phyloP scores from a whole-genome alignment of 1,284 basidiomycete species.

The Naganishia sp. region DNA sequence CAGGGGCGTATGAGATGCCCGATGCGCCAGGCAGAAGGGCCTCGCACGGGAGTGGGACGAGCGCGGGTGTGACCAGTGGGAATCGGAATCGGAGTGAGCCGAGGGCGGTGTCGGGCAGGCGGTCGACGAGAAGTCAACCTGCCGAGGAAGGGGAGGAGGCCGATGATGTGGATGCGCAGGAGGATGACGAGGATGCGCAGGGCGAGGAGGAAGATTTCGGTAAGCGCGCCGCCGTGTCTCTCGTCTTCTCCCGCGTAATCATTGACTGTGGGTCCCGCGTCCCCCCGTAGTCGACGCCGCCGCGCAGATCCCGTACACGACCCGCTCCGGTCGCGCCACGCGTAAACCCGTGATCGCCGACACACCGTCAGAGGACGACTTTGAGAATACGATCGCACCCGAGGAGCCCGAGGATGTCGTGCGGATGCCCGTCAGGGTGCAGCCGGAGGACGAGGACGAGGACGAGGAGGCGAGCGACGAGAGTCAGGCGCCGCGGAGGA shows the following conservation, averaged over 20 bases:
- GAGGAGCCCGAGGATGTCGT: conserved; percentile 30
- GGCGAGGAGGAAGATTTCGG: conserved; percentile 35
- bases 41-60: conserved; percentile 10
- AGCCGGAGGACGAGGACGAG: background rate
- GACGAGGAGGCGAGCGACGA: conserved; percentile 12
- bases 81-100: background rate
- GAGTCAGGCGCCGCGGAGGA: conserved; percentile 17
- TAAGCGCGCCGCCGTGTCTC: conserved; percentile 32
- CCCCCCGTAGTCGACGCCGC: conserved; percentile 41
- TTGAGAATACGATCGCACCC: conserved; percentile 39
- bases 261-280: too few species aligned
- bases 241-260: conserved; percentile 22
- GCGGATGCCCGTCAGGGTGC: background rate
- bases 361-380: conserved; percentile 54
- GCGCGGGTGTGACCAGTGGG: background rate
- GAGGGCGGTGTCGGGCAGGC: conserved; percentile 2
- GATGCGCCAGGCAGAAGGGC: background rate
- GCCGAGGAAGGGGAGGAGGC: background rate
- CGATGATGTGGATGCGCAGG: background rate
- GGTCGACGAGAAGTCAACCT: background rate
- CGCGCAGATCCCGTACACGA: conserved; percentile 44
- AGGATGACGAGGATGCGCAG: conserved; percentile 27
- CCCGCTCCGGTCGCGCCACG: conserved; percentile 18
- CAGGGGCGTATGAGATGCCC: background rate
- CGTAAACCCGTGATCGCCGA: conserved; percentile 20